Base-by-base conservation (phyloP, 2,329 filamentous ascomycete genomes). In the Apiospora koreana region DNA sequence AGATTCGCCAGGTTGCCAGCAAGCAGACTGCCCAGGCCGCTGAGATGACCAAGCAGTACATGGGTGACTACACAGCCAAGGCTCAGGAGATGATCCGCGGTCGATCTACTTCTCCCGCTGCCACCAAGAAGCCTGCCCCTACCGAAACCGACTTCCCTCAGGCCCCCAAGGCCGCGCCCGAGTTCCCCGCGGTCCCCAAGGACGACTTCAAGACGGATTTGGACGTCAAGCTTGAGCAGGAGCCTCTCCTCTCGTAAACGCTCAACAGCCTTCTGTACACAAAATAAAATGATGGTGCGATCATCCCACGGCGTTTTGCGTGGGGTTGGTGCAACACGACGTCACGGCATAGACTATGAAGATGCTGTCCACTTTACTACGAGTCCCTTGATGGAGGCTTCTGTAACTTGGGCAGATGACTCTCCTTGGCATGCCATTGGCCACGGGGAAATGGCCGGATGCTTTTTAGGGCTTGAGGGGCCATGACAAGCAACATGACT, bases 41-140 rank as follows among this genome's bases (percentile, higher is more conserved):
- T 67, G 84, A 88, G 76, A 82, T 90, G 50, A 89, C 89, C 77
- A 92, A 92, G 86, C 87, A 91, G 79, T 91, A 92, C 77, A 86
- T 91, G 76, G 89, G 88, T 50, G 89, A 92, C 77, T 91, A 92
- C 80, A 89, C 89, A 38, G 84, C 86, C 79, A 92, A 92, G 86
- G 89, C 91, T 69, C 89, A 91, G 82, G 84, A 88, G 75, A 83
- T 91, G 78, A 85, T 92, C 74, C 85, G 86, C 71, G 86, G 86
- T 75, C 82, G 82, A 72, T 81, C 81, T 23, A 77, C 82, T 69
- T 82, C 84, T 48, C 81, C 84, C 69, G 81, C 84, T 75, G 76
- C 79, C 73, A 77, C 80, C 67, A 75, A 83, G 68, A 83, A 83
- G 76, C 74, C 82, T 42, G 80, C 76, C 43, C 69, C 72, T 2